phyloP scores from a whole-genome alignment of 2,329 filamentous ascomycete genomes.

The Corynespora cassiicola region DNA sequence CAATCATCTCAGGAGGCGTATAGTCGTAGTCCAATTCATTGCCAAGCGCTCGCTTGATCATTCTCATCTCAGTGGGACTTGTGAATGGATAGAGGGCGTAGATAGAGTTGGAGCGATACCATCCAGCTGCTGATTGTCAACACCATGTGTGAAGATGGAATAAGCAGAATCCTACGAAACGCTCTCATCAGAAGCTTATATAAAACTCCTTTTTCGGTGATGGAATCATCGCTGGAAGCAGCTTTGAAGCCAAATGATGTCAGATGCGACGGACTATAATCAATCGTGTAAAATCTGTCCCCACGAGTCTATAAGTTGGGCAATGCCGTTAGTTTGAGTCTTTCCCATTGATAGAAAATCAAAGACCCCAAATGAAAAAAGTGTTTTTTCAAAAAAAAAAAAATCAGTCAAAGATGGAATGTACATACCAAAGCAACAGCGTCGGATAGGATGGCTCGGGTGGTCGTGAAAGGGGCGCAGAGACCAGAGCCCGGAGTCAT shows the following conservation, averaged over 20 bases:
- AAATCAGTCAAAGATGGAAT: too few species aligned
- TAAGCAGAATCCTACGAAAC: too few species aligned
- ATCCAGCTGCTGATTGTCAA: constrained; percentile 20
- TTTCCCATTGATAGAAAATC: too few species aligned
- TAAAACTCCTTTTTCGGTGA: constrained; percentile 16
- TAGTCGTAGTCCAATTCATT: constrained; percentile 26
- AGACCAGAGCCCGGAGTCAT: constrained; percentile 75
- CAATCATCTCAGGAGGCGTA: constrained; percentile 9
- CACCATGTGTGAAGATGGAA: too few species aligned
- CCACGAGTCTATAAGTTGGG: too few species aligned
- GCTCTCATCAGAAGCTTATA: constrained; percentile 23
- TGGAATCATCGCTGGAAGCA: constrained; percentile 9
- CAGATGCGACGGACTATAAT: constrained; percentile 15
- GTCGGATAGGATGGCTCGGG: constrained; percentile 74
- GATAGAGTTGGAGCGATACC: constrained; percentile 26
- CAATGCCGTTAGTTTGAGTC: too few species aligned
- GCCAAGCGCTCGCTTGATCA: constrained; percentile 20
- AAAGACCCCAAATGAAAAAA: too few species aligned
- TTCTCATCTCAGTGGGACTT: constrained; percentile 19
- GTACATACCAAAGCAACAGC: constrained; percentile 76
- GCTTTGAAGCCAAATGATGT: constrained; percentile 21
- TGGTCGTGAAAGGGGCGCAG: constrained; percentile 71
- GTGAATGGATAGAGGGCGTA: constrained; percentile 39
- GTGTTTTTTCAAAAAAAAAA: too few species aligned
- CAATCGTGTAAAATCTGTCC: constrained; percentile 22